A percentile compares a stretch with the other conserved stretches of the same genome.
phyloP scores from a whole-genome alignment of 805 yeast genomes.

The Spencermartinsiella europaea region DNA sequence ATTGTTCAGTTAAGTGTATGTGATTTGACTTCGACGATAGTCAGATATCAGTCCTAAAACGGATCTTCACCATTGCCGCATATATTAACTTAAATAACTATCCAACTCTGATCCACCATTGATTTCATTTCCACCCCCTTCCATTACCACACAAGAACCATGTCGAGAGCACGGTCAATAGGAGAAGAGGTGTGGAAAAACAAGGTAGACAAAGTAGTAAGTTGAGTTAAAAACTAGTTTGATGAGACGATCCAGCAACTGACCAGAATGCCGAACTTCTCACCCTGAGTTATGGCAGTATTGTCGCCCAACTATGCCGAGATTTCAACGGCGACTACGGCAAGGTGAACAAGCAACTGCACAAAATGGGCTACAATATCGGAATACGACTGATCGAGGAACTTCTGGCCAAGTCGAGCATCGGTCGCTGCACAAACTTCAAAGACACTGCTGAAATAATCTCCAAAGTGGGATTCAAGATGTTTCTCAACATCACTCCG shows the following conservation, averaged over 20 bases:
- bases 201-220: constrained; percentile 73
- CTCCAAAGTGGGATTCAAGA: constrained; percentile 82
- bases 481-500: constrained; percentile 81
- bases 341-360: constrained; percentile 78
- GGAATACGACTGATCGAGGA: constrained; percentile 91
- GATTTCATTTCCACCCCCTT: no score
- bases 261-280: constrained; percentile 79
- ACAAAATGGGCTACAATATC: constrained; percentile 91
- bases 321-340: constrained; percentile 72
- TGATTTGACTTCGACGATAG: no score
- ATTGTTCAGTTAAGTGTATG: no score
- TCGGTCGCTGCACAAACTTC: constrained; percentile 73
- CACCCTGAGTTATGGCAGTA: constrained; percentile 91
- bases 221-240: constrained; percentile 28
- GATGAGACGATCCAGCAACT: background rate
- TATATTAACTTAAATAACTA: no score
- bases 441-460: constrained; percentile 84
- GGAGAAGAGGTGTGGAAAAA: constrained; percentile 94
- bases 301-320: constrained; percentile 84
- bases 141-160: no score
- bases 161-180: constrained; percentile 32
- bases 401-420: constrained; percentile 81
- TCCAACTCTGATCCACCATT: no score
- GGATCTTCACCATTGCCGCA: no score
- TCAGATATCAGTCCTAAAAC: no score